Conservation (phyloP, 1,284 basidiomycete genomes). For the Volvariella volvacea region DNA sequence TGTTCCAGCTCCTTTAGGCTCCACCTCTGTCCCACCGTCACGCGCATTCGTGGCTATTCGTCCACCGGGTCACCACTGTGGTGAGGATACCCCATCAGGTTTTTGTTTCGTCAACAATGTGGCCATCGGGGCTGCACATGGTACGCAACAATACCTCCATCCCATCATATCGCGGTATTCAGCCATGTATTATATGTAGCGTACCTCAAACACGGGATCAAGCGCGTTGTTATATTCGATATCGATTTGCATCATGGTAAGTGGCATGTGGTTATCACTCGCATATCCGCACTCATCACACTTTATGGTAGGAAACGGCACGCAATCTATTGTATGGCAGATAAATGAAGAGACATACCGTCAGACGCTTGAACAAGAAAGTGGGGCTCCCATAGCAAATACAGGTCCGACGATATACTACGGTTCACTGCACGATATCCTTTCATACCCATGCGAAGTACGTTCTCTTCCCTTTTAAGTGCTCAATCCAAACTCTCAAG, state of each 20-base stretch:
- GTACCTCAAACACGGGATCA: slow-evolving; percentile 73
- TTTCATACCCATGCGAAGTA: slow-evolving; percentile 91
- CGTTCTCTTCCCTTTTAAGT: slow-evolving; percentile 10
- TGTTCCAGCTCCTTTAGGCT: slow-evolving; percentile 13
- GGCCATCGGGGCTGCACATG: slow-evolving; percentile 85
- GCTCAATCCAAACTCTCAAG: neutral
- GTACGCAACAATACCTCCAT: no score
- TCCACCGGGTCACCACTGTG: slow-evolving; percentile 91
- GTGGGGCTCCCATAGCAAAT: slow-evolving; percentile 24
- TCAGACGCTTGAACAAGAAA: slow-evolving; percentile 47
- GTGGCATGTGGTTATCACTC: slow-evolving; percentile 13
- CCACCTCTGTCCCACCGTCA: slow-evolving; percentile 9
- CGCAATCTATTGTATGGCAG: slow-evolving; percentile 86
- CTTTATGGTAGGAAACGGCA: slow-evolving; percentile 74
- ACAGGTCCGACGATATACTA: slow-evolving; percentile 75
- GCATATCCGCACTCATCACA: no score
- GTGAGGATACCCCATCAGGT: slow-evolving; percentile 81
- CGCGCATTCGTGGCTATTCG: slow-evolving; percentile 80
- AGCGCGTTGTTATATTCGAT: slow-evolving; percentile 83
- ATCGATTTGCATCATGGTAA: slow-evolving; percentile 90
- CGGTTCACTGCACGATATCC: slow-evolving; percentile 85
- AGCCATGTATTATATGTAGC: no score
- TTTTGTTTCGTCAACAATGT: slow-evolving; percentile 97
- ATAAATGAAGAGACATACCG: slow-evolving; percentile 86
- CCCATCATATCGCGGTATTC: neutral